A percentile compares a stretch with the other conserved stretches of the same genome.
Evolutionary conservation across 257 asterid genomes (phyloP).

Genomic region (Nicotiana undulata): DNA sequence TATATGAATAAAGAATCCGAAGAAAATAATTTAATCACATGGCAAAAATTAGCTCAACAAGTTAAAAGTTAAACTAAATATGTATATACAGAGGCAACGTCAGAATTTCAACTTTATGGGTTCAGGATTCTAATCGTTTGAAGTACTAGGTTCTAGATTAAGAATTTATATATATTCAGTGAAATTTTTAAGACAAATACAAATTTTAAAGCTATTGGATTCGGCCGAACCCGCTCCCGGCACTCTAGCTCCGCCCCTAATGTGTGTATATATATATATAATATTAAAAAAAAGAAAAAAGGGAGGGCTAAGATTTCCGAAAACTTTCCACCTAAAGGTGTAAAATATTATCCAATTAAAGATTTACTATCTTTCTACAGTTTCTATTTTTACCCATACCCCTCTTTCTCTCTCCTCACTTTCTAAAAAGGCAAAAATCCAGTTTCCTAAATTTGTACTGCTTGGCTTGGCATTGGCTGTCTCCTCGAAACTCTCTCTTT

Average conservation of each 20-base stretch:
- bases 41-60: neutral
- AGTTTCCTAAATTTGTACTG: slow-evolving; percentile 2
- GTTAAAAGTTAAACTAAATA: too few relatives aligned
- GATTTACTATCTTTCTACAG: too few relatives aligned
- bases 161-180: too few relatives aligned
- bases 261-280: too few relatives aligned
- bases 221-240: too few relatives aligned
- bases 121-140: too few relatives aligned
- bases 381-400: neutral
- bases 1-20: neutral
- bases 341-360: neutral
- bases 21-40: neutral
- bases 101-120: too few relatives aligned
- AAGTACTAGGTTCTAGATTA: too few relatives aligned
- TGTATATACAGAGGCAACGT: too few relatives aligned
- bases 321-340: neutral
- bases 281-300: neutral
- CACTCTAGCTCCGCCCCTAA: too few relatives aligned
- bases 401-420: neutral
- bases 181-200: too few relatives aligned
- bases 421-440: neutral
- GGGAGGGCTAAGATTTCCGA: neutral
- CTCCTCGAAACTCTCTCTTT: neutral
- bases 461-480: neutral
- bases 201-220: too few relatives aligned